Percentiles rank a stretch among this genome's conserved stretches.
Conservation (phyloP, 1,284 basidiomycete genomes). For the Pascua sp. region DNA sequence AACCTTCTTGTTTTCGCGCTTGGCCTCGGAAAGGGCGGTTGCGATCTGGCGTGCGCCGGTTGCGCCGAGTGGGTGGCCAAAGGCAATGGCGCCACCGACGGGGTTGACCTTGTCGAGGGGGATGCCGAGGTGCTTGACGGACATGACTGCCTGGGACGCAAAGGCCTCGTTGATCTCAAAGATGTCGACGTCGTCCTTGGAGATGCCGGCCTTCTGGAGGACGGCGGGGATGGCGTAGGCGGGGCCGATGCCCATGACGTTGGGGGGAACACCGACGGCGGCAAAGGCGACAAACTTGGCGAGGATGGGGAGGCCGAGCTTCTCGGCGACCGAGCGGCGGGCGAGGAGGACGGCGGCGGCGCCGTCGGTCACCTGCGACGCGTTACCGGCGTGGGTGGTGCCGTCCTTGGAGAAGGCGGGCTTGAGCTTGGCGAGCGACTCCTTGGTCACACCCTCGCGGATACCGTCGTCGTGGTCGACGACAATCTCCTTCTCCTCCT, state of each 20-base stretch:
- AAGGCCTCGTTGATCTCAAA: constrained; percentile 91
- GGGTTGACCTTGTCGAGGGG: constrained; percentile 80
- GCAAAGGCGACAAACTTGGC: constrained; percentile 84
- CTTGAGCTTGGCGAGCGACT: constrained; percentile 85
- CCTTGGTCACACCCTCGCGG: constrained; percentile 81
- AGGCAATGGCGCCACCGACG: constrained; percentile 72
- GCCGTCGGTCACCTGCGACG: constrained; percentile 95
- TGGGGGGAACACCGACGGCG: constrained; percentile 76
- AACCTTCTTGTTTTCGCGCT: constrained; percentile 68
- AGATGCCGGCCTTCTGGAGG: constrained; percentile 69
- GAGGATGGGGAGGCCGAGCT: constrained; percentile 82
- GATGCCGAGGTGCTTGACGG: constrained; percentile 67
- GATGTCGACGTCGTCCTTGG: constrained; percentile 77
- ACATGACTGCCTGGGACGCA: constrained; percentile 82
- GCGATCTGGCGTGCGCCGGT: constrained; percentile 80
- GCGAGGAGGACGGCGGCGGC: constrained; percentile 91
- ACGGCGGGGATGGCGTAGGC: constrained; percentile 85
- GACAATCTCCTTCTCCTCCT: constrained; percentile 70
- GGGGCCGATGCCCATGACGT: constrained; percentile 87
- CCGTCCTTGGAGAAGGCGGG: constrained; percentile 87
- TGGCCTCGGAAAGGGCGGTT: constrained; percentile 77
- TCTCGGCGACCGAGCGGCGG: constrained; percentile 79
- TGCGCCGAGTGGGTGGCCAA: constrained; percentile 50
- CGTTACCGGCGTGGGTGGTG: constrained; percentile 86
- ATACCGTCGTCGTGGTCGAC: constrained; percentile 91